These are phyloP conservation scores for Cladosporium phlei DNA, from an alignment of 2,329 filamentous ascomycete genomes.

Conservation along the genomic window DNA sequence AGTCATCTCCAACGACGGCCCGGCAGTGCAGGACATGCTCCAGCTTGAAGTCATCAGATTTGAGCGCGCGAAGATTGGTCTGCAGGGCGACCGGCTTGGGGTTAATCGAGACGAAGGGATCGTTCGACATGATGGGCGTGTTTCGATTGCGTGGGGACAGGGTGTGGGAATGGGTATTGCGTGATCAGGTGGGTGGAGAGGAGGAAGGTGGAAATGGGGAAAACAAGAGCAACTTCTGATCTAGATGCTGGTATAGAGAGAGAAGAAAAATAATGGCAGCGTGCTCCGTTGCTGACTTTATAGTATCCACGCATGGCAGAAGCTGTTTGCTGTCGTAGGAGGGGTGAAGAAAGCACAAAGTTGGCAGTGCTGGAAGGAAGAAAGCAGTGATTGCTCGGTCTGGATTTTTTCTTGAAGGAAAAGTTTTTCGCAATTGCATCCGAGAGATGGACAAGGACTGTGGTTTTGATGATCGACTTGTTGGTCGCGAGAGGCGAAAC, in stretches of 20 bases:
- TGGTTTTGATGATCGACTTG: too few relatives aligned
- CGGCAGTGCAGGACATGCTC: neutral
- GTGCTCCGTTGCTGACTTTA: neutral
- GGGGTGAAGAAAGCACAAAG: too few relatives aligned
- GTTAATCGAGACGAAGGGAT: too few relatives aligned
- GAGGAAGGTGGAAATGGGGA: neutral
- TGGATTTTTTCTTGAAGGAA: too few relatives aligned
- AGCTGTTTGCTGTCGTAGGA: neutral
- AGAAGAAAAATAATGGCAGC: neutral
- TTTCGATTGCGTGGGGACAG: neutral
- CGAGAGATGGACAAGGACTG: too few relatives aligned
- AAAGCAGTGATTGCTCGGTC: too few relatives aligned
- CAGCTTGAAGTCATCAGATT: neutral
- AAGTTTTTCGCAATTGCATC: too few relatives aligned
- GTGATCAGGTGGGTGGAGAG: neutral
- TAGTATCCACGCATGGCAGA: neutral
- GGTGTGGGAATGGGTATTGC: neutral
- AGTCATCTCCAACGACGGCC: too few relatives aligned
- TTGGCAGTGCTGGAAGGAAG: too few relatives aligned
- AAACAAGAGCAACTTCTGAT: constrained; percentile 9
- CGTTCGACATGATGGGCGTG: neutral
- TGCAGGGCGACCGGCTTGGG: neutral
- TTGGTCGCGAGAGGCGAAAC: too few relatives aligned
- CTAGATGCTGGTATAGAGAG: constrained; percentile 4
- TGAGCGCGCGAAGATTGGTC: neutral